Evolutionary conservation across 352 stramenopile species (phyloP).

Genomic region (Halophytophthora batemanensis): DNA sequence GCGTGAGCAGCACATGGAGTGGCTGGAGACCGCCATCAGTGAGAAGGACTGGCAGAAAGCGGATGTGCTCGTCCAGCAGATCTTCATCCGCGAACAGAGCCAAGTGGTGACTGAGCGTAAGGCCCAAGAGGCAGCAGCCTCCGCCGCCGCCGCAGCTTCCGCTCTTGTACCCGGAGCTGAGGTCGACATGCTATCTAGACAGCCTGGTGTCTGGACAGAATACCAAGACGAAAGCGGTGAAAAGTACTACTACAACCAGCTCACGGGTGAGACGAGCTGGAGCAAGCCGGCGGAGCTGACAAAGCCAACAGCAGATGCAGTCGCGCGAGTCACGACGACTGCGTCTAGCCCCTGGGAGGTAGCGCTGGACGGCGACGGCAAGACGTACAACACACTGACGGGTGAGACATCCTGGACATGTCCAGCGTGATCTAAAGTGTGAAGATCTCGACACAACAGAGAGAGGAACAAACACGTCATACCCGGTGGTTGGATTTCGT

Average conservation of each 20-base stretch:
- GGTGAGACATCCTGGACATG: slow-evolving; percentile 35
- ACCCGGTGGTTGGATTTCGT: no score
- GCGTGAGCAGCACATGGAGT: slow-evolving; percentile 60
- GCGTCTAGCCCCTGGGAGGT: slow-evolving; percentile 15
- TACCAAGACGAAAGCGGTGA: slow-evolving; percentile 31
- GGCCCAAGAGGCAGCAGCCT: slow-evolving; percentile 4
- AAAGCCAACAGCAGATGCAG: background rate
- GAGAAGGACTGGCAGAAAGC: slow-evolving; percentile 64
- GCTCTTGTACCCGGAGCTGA: no score
- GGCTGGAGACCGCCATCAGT: slow-evolving; percentile 62
- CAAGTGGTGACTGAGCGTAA: slow-evolving; percentile 27
- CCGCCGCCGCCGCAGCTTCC: slow-evolving; percentile 6
- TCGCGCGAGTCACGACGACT: slow-evolving; percentile 1
- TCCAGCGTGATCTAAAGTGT: slow-evolving; percentile 1
- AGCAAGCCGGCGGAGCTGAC: slow-evolving; percentile 3
- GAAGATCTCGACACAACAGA: slow-evolving; percentile 1
- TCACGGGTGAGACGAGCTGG: slow-evolving; percentile 46
- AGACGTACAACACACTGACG: slow-evolving; percentile 30
- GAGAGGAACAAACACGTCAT: no score
- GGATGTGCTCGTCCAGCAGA: slow-evolving; percentile 70
- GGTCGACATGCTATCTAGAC: no score
- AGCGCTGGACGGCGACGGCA: slow-evolving; percentile 24
- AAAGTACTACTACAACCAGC: slow-evolving; percentile 46
- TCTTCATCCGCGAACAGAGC: slow-evolving; percentile 61
- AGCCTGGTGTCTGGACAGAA: slow-evolving; percentile 18